Percentiles rank a stretch among this genome's conserved stretches.
Evolutionary conservation across 202 grass and related monocot genomes (phyloP).

Genomic region (Sporobolus alterniflorus): DNA sequence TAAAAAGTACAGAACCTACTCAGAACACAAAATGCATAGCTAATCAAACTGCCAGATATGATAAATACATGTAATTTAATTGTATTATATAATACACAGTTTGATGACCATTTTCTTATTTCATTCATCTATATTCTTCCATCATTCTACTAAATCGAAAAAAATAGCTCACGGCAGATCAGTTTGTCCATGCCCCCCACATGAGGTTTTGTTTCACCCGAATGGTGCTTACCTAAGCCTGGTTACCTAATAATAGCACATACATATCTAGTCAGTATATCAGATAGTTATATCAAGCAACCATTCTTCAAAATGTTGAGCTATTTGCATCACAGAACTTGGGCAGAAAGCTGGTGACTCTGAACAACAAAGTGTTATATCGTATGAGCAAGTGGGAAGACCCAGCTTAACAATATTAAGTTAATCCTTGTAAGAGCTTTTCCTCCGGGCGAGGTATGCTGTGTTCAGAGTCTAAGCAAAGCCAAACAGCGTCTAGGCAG

Average conservation of each 20-base stretch:
- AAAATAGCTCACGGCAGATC: background rate
- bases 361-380: background rate
- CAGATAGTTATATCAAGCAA: background rate
- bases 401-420: background rate
- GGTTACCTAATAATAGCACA: background rate
- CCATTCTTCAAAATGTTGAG: no score
- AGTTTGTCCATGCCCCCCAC: background rate
- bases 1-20: no score
- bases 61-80: no score
- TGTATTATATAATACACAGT: no score
- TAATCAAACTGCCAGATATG: no score
- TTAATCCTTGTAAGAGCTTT: background rate
- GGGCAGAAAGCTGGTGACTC: background rate
- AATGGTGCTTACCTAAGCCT: background rate
- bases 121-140: no score
- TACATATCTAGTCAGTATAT: background rate
- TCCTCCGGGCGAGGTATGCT: background rate
- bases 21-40: no score
- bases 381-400: background rate
- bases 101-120: no score
- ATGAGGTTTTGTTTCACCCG: background rate
- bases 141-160: no score
- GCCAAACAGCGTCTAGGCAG: background rate
- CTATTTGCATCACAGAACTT: background rate
- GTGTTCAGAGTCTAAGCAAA: background rate